These are phyloP conservation scores for Phytophthora podocarpi DNA, from an alignment of 352 stramenopile species.

Conservation along the genomic window DNA sequence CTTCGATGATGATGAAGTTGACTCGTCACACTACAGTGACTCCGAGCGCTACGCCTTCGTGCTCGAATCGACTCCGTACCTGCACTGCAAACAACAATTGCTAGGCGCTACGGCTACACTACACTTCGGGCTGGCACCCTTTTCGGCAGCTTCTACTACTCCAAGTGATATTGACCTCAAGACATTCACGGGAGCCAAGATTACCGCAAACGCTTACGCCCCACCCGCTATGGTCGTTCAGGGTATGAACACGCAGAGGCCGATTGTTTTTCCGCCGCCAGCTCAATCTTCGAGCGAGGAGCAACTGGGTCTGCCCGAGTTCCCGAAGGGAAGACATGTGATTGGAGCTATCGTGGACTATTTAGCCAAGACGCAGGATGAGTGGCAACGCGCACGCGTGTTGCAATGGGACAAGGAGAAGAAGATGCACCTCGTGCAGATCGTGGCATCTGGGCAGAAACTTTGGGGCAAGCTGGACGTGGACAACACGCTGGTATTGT, in stretches of 20 bases:
- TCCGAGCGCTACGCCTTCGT: slow-evolving; percentile 70
- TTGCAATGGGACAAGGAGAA: slow-evolving; percentile 69
- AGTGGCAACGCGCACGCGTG: slow-evolving; percentile 75
- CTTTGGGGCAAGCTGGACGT: slow-evolving; percentile 59
- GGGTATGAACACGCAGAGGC: slow-evolving; percentile 45
- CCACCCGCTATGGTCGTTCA: slow-evolving; percentile 50
- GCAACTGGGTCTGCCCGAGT: slow-evolving; percentile 53
- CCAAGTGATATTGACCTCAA: slow-evolving; percentile 34
- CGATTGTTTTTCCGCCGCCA: slow-evolving; percentile 54
- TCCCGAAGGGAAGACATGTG: slow-evolving; percentile 50
- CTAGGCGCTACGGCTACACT: slow-evolving; percentile 50
- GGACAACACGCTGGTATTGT: slow-evolving; percentile 72
- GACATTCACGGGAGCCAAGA: slow-evolving; percentile 33
- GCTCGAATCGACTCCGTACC: slow-evolving; percentile 72
- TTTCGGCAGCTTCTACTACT: slow-evolving; percentile 8
- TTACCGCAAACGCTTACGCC: slow-evolving; percentile 46
- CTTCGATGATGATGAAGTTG: slow-evolving; percentile 30
- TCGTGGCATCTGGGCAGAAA: slow-evolving; percentile 62
- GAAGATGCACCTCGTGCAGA: slow-evolving; percentile 71
- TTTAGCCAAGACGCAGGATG: slow-evolving; percentile 63
- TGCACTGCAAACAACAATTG: slow-evolving; percentile 56
- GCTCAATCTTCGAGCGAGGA: slow-evolving; percentile 16
- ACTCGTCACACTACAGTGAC: slow-evolving; percentile 38
- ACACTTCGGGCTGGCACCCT: slow-evolving; percentile 24
- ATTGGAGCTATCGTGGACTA: slow-evolving; percentile 82